Evolutionary conservation across 2,329 filamentous ascomycete species (phyloP).

Genomic region (Fusarium abutilonis): DNA sequence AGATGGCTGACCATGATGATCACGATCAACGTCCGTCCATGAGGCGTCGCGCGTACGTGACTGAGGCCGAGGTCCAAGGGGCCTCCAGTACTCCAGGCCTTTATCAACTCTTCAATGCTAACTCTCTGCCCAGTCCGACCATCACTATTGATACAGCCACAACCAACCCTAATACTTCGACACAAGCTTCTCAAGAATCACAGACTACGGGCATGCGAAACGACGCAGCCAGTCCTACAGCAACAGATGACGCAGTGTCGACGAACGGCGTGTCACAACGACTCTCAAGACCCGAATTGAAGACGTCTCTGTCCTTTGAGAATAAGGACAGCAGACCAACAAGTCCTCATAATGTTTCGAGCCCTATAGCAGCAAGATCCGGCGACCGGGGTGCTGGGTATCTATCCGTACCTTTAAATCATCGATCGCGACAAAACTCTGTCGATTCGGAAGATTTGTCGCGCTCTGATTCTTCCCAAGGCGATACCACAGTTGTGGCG

Average conservation of each 20-base stretch:
- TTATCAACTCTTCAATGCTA: constrained; percentile 29
- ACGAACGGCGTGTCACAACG: constrained; percentile 38
- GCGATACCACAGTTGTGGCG: constrained; percentile 67
- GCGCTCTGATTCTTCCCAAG: constrained; percentile 68
- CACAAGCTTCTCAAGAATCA: constrained; percentile 46
- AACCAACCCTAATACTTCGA: constrained; percentile 45
- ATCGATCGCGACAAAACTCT: constrained; percentile 72
- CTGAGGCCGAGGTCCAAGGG: constrained; percentile 12
- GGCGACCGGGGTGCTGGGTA: constrained; percentile 64
- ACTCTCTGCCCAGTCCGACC: constrained; percentile 55
- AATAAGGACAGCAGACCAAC: constrained; percentile 73
- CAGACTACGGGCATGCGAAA: constrained; percentile 50
- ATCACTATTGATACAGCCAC: constrained; percentile 65
- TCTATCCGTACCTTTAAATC: constrained; percentile 70
- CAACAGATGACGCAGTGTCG: constrained; percentile 49
- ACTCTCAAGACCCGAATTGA: constrained; percentile 55
- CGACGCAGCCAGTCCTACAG: constrained; percentile 54
- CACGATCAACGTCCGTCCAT: constrained; percentile 40
- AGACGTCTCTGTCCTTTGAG: constrained; percentile 70
- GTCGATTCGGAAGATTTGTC: constrained; percentile 73
- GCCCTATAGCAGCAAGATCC: constrained; percentile 59
- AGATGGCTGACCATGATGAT: constrained; percentile 41
- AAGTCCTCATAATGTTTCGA: constrained; percentile 78
- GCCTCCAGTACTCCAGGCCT: constrained; percentile 21
- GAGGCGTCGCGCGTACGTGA: constrained; percentile 44